Conservation (phyloP, 768 basidiomycete genomes). For the Suillus plorans region DNA sequence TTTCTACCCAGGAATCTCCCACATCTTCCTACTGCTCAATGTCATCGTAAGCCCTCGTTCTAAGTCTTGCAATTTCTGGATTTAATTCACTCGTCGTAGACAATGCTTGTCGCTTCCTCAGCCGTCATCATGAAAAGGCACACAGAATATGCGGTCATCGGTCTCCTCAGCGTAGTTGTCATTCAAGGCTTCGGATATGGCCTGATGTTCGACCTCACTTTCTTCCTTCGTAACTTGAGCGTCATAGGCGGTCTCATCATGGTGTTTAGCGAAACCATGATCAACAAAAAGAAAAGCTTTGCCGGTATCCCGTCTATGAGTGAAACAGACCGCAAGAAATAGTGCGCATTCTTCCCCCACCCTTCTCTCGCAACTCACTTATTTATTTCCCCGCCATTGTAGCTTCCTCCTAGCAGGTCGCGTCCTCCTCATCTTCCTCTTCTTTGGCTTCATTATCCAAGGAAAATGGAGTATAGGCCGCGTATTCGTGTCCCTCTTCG, state of each 20-base stretch:
- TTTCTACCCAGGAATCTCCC: conserved; percentile 95
- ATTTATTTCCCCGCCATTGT: conserved; percentile 7
- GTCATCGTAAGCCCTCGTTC: conserved; percentile 68
- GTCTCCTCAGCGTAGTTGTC: conserved; percentile 87
- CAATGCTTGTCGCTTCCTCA: conserved; percentile 83
- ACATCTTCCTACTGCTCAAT: conserved; percentile 89
- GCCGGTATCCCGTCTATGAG: conserved; percentile 88
- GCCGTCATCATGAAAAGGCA: conserved; percentile 85
- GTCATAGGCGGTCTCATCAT: conserved; percentile 98
- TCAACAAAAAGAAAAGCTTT: conserved; percentile 82
- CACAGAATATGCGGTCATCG: conserved; percentile 87
- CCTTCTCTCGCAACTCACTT: not conserved
- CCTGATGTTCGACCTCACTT: conserved; percentile 98
- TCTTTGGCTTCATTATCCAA: conserved; percentile 95
- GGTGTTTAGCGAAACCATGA: conserved; percentile 97
- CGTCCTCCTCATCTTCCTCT: conserved; percentile 96
- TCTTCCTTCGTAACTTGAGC: conserved; percentile 98
- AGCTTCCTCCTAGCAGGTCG: conserved; percentile 98
- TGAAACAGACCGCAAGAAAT: conserved; percentile 98
- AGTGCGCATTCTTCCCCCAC: conserved; percentile 51
- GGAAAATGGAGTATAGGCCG: conserved; percentile 88
- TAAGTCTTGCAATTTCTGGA: not conserved
- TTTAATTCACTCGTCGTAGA: conserved; percentile 43
- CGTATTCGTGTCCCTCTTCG: conserved; percentile 84
- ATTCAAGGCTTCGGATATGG: conserved; percentile 98